Conservation (phyloP, 108 stramenopile species). For the Skeletonema costatum region DNA sequence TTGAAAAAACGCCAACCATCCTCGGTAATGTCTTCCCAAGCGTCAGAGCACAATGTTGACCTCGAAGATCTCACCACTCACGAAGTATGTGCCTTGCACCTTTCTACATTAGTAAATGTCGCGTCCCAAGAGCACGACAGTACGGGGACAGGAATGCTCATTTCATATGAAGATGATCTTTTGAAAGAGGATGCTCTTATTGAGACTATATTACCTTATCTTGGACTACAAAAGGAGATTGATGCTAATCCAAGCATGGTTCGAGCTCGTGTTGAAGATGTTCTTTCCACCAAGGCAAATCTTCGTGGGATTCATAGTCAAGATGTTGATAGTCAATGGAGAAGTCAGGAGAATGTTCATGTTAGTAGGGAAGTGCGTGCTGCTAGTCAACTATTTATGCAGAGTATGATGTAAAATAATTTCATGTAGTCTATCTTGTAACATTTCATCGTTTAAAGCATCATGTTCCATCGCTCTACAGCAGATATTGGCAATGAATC, state of each 20-base stretch:
- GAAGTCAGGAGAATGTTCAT: not conserved
- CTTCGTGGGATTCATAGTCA: not conserved
- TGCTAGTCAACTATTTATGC: not conserved
- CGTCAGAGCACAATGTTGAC: not conserved
- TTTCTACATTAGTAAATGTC: not conserved
- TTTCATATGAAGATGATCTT: not conserved
- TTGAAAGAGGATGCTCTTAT: not conserved
- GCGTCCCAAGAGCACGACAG: not conserved
- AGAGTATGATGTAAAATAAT: too few species aligned
- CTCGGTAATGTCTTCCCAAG: not conserved
- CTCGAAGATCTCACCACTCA: not conserved
- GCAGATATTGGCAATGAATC: too few species aligned
- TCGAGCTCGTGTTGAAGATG: not conserved
- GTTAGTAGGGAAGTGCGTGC: not conserved
- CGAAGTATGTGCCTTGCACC: conserved; percentile 9
- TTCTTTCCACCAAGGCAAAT: not conserved
- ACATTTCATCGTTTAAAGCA: too few species aligned
- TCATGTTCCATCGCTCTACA: too few species aligned
- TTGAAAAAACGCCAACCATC: not conserved
- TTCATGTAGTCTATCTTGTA: too few species aligned
- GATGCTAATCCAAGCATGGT: not conserved
- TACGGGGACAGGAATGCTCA: not conserved
- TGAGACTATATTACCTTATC: not conserved
- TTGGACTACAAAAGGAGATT: not conserved
- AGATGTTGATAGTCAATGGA: not conserved